Percentiles rank a stretch among this genome's conserved stretches.
phyloP scores from a whole-genome alignment of 2,329 filamentous ascomycete species.

The Nannizzia gypsea region DNA sequence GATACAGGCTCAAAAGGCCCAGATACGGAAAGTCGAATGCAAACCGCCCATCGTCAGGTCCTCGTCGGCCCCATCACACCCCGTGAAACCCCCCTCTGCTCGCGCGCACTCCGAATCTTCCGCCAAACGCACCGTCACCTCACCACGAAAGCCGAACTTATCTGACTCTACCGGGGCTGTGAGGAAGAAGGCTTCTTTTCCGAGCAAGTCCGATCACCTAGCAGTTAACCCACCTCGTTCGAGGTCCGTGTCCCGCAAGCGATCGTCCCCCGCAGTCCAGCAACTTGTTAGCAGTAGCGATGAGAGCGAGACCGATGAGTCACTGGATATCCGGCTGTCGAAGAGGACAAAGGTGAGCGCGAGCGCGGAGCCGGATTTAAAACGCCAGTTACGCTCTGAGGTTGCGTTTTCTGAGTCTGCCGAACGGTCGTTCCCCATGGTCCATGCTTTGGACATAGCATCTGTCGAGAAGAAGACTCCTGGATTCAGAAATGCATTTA shows the following conservation, averaged over 20 bases:
- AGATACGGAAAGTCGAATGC: conserved; percentile 33
- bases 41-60: conserved; percentile 22
- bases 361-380: conserved; percentile 34
- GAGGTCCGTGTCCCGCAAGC: conserved; percentile 23
- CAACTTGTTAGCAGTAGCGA: conserved; percentile 30
- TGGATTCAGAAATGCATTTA: conserved; percentile 44
- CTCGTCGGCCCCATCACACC: conserved; percentile 19
- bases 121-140: neutral
- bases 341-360: conserved; percentile 33
- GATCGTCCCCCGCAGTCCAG: conserved; percentile 27
- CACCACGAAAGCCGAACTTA: neutral
- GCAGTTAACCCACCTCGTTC: conserved; percentile 2
- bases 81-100: conserved; percentile 11
- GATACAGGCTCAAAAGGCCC: conserved; percentile 31
- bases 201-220: neutral
- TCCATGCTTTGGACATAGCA: conserved; percentile 41
- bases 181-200: neutral
- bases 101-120: conserved; percentile 8
- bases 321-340: conserved; percentile 25
- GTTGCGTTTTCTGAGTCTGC: conserved; percentile 35
- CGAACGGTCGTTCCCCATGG: conserved; percentile 30
- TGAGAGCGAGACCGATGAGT: conserved; percentile 32
- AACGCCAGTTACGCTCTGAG: conserved; percentile 34
- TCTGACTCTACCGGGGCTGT: neutral
- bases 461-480: conserved; percentile 27